Evolutionary conservation across 176 grass and related monocot genomes (phyloP).

Genomic region (Musa beccarii): DNA sequence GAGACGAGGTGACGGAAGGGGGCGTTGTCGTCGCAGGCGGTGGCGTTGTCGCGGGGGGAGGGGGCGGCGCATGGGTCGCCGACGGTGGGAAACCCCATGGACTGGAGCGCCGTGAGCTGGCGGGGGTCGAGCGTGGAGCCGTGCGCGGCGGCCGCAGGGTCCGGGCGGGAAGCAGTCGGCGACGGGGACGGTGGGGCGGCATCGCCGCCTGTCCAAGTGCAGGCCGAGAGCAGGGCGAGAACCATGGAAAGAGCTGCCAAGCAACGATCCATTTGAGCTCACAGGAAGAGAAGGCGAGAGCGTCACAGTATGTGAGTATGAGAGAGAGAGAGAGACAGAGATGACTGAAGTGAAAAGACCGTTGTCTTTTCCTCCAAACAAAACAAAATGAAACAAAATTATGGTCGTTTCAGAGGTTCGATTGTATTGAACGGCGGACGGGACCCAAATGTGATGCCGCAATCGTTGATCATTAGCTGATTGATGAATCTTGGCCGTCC

Average conservation of each 20-base stretch:
- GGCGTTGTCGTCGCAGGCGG: constrained; percentile 48
- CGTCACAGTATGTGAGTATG: no score
- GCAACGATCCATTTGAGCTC: neutral
- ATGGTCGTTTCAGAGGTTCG: no score
- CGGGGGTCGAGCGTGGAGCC: constrained; percentile 53
- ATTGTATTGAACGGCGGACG: no score
- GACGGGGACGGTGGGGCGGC: neutral
- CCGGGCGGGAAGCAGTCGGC: neutral
- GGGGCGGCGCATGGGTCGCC: constrained; percentile 41
- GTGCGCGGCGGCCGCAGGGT: neutral
- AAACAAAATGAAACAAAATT: no score
- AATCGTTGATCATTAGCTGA: no score
- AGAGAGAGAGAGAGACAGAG: neutral
- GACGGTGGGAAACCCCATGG: constrained; percentile 42
- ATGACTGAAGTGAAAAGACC: no score
- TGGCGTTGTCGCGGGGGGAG: constrained; percentile 22
- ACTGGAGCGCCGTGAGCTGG: constrained; percentile 58
- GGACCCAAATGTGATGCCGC: no score
- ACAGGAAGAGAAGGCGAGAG: neutral
- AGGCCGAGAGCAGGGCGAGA: neutral
- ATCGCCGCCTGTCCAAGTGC: neutral
- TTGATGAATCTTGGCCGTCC: no score
- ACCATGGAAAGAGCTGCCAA: neutral
- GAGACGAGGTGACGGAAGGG: constrained; percentile 70
- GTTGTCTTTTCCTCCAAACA: no score